A percentile compares a stretch with the other conserved stretches of the same genome.
Conservation (phyloP, 257 asterid genomes). For the Solanum acaule region DNA sequence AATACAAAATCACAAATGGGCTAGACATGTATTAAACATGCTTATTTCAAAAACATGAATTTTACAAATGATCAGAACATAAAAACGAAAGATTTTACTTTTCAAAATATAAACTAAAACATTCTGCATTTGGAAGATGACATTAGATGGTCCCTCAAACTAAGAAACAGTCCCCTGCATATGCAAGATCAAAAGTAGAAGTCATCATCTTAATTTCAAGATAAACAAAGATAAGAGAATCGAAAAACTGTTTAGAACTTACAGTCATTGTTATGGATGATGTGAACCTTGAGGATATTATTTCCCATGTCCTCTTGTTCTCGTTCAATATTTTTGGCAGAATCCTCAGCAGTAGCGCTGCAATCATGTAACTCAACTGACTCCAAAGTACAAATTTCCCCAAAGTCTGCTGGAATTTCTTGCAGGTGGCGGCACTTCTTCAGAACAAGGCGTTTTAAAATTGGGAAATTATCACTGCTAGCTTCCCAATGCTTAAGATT, state of each 20-base stretch:
- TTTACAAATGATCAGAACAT: no score
- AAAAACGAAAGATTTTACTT: no score
- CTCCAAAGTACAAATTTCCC: background rate
- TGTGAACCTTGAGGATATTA: background rate
- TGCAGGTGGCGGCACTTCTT: background rate
- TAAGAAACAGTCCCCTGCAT: background rate
- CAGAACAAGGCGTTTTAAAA: background rate
- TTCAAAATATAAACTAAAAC: accelerated
- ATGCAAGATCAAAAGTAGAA: background rate
- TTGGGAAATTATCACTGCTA: background rate
- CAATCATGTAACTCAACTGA: background rate
- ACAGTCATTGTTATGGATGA: background rate
- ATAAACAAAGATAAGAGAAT: background rate
- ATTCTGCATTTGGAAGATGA: no score
- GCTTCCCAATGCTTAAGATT: background rate
- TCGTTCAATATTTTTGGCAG: background rate
- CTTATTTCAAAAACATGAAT: no score
- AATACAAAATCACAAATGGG: no score
- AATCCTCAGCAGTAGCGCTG: background rate
- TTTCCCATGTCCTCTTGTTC: background rate
- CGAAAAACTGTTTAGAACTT: background rate
- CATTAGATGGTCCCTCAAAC: no score
- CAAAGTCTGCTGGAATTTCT: background rate
- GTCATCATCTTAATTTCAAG: background rate
- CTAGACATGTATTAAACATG: no score